Percentiles rank a stretch among this genome's conserved stretches.
These are phyloP conservation scores for Barnettozyma sucrosica DNA, from an alignment of 805 yeast genomes.

Conservation along the genomic window DNA sequence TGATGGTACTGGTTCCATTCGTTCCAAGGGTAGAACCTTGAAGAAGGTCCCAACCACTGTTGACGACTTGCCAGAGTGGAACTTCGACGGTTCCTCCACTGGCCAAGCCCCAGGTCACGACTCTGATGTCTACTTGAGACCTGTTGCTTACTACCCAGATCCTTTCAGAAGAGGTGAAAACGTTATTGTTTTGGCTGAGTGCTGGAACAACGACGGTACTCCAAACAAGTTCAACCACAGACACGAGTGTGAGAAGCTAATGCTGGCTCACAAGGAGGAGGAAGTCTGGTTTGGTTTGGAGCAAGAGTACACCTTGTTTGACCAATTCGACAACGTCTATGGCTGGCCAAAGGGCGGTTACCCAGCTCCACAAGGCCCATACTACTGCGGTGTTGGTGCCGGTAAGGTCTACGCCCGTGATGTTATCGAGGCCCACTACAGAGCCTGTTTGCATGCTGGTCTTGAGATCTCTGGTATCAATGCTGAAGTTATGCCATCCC, in stretches of 20 bases:
- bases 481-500: conserved; percentile 99
- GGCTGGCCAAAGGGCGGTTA: conserved; percentile 99
- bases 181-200: conserved; percentile 89
- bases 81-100: conserved; percentile 98
- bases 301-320: conserved; percentile 97
- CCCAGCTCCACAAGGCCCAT: conserved; percentile 99
- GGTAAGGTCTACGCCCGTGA: conserved; percentile 98
- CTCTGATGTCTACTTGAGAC: conserved; percentile 92
- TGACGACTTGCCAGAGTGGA: conserved; percentile 97
- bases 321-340: conserved; percentile 81
- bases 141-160: conserved; percentile 92
- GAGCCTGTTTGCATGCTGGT: conserved; percentile 95
- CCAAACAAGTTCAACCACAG: conserved; percentile 99
- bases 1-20: conserved; percentile 83
- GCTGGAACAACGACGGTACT: conserved; percentile 98
- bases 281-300: conserved; percentile 97
- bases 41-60: conserved; percentile 58
- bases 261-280: conserved; percentile 84
- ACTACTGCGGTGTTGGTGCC: conserved; percentile 99
- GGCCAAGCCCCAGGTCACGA: conserved; percentile 98
- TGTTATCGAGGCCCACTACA: conserved; percentile 97
- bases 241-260: conserved; percentile 91
- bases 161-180: conserved; percentile 98
- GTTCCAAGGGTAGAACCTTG: conserved; percentile 93
- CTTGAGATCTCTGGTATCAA: conserved; percentile 89